phyloP scores from a whole-genome alignment of 2,329 filamentous ascomycete genomes.

The Alternaria sp. region DNA sequence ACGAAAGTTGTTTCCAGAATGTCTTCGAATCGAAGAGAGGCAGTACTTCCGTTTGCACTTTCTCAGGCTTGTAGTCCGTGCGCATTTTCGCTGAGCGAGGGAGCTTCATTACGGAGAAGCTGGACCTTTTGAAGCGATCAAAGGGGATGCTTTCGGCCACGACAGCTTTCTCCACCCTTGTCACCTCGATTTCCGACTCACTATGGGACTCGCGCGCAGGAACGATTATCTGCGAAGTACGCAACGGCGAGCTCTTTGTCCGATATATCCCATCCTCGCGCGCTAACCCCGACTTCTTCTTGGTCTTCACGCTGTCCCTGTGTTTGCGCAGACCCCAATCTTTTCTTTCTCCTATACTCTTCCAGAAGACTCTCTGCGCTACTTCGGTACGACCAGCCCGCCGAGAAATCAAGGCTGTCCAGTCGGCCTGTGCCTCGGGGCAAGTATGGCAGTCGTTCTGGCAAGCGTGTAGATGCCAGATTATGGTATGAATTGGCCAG shows the following conservation, averaged over 20 bases:
- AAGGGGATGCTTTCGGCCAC: not conserved
- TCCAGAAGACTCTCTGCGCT: not conserved
- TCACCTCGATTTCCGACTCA: not conserved
- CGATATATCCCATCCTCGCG: not conserved
- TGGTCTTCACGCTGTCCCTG: not conserved
- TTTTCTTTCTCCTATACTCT: not conserved
- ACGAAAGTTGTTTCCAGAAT: not conserved
- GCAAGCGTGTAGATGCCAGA: not conserved
- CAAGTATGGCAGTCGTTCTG: not conserved
- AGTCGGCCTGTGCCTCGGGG: not conserved
- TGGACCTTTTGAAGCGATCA: not conserved
- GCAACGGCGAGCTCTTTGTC: not conserved
- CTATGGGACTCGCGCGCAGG: not conserved
- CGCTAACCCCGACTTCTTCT: not conserved
- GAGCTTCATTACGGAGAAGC: not conserved
- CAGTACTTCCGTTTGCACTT: not conserved
- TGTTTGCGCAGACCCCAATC: not conserved
- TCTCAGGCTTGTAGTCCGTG: not conserved
- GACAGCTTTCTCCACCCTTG: not conserved
- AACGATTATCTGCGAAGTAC: not conserved
- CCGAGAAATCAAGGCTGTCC: not conserved
- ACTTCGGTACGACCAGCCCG: not conserved
- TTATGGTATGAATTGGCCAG: not conserved
- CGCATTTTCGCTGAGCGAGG: not conserved
- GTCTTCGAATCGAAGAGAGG: not conserved